These are phyloP conservation scores for Trichoderma asperellum DNA, from an alignment of 2,329 filamentous ascomycete species.

Conservation along the genomic window DNA sequence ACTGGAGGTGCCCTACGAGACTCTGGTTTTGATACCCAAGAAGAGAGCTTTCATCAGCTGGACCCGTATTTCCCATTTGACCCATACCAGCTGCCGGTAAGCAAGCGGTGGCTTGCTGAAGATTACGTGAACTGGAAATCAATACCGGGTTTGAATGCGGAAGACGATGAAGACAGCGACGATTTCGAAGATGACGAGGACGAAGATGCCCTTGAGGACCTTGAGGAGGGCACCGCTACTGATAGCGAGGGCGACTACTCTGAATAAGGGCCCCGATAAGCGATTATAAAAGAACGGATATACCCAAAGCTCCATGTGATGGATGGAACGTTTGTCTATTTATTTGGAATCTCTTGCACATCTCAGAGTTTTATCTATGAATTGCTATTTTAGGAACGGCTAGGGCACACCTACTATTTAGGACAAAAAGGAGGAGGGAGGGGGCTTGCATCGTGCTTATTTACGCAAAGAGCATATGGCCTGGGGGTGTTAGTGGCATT, in stretches of 20 bases:
- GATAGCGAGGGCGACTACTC: slow-evolving; percentile 52
- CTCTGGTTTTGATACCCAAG: slow-evolving; percentile 53
- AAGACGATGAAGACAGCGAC: slow-evolving; percentile 58
- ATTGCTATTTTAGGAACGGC: background rate
- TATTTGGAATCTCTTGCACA: slow-evolving; percentile 14
- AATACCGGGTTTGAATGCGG: slow-evolving; percentile 69
- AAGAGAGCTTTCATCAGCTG: slow-evolving; percentile 80
- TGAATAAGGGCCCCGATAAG: slow-evolving; percentile 2
- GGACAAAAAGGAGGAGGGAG: background rate
- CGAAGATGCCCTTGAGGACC: slow-evolving; percentile 56
- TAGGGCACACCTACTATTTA: background rate
- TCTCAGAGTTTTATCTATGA: background rate
- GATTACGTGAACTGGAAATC: slow-evolving; percentile 83
- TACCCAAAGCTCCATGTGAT: background rate
- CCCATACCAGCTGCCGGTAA: slow-evolving; percentile 87
- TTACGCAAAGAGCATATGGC: background rate
- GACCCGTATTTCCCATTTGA: slow-evolving; percentile 98
- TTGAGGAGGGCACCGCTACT: slow-evolving; percentile 57
- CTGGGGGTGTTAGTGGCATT: background rate
- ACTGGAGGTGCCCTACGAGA: slow-evolving; percentile 60
- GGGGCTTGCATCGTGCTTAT: slow-evolving; percentile 2
- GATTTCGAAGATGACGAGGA: slow-evolving; percentile 56
- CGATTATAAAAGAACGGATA: slow-evolving; percentile 6
- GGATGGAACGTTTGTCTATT: background rate
- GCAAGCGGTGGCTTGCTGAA: slow-evolving; percentile 82